Conservation (phyloP, 257 asterid species). For the Solanum medicagineum region DNA sequence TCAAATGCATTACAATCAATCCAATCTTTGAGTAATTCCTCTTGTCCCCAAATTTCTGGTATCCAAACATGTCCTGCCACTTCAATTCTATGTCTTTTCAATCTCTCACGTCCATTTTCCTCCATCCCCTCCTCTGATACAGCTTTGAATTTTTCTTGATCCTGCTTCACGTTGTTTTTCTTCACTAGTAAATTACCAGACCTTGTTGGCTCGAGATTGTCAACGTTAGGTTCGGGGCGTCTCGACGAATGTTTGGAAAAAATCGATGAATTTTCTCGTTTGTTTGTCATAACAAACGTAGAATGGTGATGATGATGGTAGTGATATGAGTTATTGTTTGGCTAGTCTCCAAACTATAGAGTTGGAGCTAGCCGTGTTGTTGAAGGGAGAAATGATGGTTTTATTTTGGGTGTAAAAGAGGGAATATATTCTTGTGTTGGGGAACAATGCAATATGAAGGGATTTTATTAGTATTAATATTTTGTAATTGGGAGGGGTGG, state of each 20-base stretch:
- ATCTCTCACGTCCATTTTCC: conserved; percentile 49
- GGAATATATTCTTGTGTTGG: background rate
- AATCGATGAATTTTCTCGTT: background rate
- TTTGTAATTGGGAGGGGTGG: background rate
- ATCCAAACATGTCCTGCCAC: conserved; percentile 85
- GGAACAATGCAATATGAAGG: background rate
- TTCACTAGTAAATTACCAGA: background rate
- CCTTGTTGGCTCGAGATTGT: background rate
- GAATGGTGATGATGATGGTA: background rate
- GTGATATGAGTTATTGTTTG: background rate
- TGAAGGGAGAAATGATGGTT: background rate
- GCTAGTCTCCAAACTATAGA: background rate
- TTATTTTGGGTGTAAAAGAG: background rate
- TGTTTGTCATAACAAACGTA: background rate
- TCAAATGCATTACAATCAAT: conserved; percentile 62
- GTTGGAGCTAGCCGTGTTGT: background rate
- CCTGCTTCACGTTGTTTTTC: background rate
- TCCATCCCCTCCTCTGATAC: background rate
- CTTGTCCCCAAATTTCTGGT: conserved; percentile 92
- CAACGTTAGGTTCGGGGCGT: background rate
- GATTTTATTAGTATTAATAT: background rate
- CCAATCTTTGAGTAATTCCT: conserved; percentile 66
- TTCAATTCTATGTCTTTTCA: conserved; percentile 69
- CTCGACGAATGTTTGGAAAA: background rate
- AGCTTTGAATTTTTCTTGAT: background rate